phyloP scores from a whole-genome alignment of 768 basidiomycete genomes.

The Sistotremastrum suecicum region DNA sequence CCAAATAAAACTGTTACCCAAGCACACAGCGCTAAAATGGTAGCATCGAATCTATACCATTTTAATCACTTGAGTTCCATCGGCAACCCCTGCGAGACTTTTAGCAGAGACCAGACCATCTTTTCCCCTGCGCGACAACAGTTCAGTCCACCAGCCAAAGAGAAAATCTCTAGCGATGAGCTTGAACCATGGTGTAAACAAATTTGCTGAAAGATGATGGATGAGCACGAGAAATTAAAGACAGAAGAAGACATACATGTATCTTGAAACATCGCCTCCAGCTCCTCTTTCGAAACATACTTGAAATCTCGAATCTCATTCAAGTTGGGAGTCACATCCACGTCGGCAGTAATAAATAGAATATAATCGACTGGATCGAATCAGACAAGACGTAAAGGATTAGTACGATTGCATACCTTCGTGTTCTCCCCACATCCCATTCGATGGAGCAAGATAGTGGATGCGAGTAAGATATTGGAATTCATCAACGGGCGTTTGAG shows the following conservation, averaged over 20 bases:
- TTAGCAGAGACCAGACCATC: constrained; percentile 50
- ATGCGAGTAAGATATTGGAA: constrained; percentile 95
- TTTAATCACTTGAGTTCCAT: constrained; percentile 61
- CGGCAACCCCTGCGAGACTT: constrained; percentile 48
- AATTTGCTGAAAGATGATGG: constrained; percentile 38
- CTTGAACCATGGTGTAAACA: constrained; percentile 99
- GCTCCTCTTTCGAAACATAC: constrained; percentile 83
- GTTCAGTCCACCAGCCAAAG: constrained; percentile 97
- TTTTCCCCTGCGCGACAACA: constrained; percentile 43
- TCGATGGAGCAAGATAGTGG: constrained; percentile 90
- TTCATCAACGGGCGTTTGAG: constrained; percentile 63
- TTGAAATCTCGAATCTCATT: constrained; percentile 89
- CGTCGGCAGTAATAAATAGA: constrained; percentile 83
- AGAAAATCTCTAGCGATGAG: constrained; percentile 93
- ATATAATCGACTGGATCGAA: constrained; percentile 84
- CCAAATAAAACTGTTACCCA: too few relatives aligned
- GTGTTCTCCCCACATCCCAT: constrained; percentile 95
- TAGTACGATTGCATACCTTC: constrained; percentile 46
- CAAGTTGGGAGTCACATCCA: constrained; percentile 61
- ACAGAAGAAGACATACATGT: constrained; percentile 32
- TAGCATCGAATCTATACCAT: constrained; percentile 25
- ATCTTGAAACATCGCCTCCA: constrained; percentile 83
- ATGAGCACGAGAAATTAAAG: background rate
- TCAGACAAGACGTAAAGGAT: background rate
- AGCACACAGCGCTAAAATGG: too few relatives aligned